Evolutionary conservation across 2,329 filamentous ascomycete genomes (phyloP), one percentile per base, ranked within the genome.

Genomic region (Drechslerella dactyloides): DNA sequence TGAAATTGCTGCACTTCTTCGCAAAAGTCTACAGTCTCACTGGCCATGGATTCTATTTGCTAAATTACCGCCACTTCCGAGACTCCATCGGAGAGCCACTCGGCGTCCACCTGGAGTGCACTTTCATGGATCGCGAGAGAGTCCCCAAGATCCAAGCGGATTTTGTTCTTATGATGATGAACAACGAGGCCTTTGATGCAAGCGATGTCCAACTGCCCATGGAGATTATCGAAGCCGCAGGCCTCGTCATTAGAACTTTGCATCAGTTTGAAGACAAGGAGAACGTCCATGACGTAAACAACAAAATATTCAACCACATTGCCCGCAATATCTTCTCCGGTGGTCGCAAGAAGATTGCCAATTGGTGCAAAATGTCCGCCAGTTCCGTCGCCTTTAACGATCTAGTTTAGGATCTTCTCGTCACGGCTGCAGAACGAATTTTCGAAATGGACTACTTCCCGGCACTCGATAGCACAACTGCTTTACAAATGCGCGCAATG

Each of bases 51-150:
- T 70, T 70, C 30, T 70, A 52, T 54, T 48, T 70, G 3, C 50
- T 55, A 10, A 42, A 59, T 0, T 70, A 70, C 37, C 46, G 66
- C 17, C 42, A 51, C n/a, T 24, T 40, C 10, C 59, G 66, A 13
- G 59, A 64, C 4, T 42, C 40, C 23, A 6, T 42, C 4, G 59
- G 59, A 24, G n/a, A 46, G 10, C 66, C 66, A 17, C 48, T 70
- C 1, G 66, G 66, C 24, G 54, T 53, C 21, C 66, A 70, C 50
- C 46, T 27, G 23, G 66, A 70, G 44, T 59, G 64, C 15, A 59
- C 59, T 7, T 37, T 70, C 27, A 70, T 70, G 66, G 50, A 70
- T 19, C 53, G 54, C 13, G 54, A 64, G 30, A 70, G 60, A n/a
- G 40, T 61, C 21, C 66, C 66, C 5, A 50, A 51, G 37, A 57